Percentiles rank a stretch among this genome's conserved stretches.
These are phyloP conservation scores for Orbilia ellipsospora DNA, from an alignment of 2,329 filamentous ascomycete species.

Conservation along the genomic window DNA sequence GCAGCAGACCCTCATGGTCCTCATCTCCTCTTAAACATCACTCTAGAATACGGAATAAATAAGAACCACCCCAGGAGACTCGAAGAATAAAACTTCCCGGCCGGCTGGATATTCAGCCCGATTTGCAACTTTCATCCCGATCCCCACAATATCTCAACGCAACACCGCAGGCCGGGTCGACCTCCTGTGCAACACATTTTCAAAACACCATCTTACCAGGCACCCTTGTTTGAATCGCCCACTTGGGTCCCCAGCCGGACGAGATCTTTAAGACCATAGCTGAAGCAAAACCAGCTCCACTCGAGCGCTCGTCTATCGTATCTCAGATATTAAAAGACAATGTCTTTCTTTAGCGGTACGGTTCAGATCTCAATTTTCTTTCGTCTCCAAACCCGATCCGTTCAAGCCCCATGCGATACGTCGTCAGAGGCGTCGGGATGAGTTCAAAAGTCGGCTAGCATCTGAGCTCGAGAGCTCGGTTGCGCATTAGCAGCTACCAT, in stretches of 20 bases:
- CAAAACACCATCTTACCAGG: too few relatives aligned
- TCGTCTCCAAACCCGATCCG: neutral
- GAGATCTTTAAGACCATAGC: too few relatives aligned
- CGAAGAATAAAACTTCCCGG: neutral
- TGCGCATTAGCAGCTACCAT: neutral
- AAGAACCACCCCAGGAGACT: too few relatives aligned
- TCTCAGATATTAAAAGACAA: neutral
- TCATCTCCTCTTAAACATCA: too few relatives aligned
- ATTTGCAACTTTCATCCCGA: neutral
- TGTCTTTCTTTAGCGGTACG: neutral
- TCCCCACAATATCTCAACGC: too few relatives aligned
- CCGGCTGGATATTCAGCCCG: neutral
- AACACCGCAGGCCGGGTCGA: too few relatives aligned
- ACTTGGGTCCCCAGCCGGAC: too few relatives aligned
- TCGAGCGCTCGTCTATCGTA: neutral
- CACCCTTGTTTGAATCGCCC: too few relatives aligned
- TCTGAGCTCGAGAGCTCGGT: neutral
- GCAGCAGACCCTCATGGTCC: too few relatives aligned
- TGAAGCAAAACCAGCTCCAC: too few relatives aligned
- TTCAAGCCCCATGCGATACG: neutral
- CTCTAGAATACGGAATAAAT: too few relatives aligned
- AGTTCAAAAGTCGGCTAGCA: neutral
- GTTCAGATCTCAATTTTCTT: neutral
- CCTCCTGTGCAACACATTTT: too few relatives aligned
- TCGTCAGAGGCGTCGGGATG: conserved; percentile 1